These are phyloP conservation scores for Ogataea methylovora DNA, from an alignment of 805 yeast species.

Conservation along the genomic window DNA sequence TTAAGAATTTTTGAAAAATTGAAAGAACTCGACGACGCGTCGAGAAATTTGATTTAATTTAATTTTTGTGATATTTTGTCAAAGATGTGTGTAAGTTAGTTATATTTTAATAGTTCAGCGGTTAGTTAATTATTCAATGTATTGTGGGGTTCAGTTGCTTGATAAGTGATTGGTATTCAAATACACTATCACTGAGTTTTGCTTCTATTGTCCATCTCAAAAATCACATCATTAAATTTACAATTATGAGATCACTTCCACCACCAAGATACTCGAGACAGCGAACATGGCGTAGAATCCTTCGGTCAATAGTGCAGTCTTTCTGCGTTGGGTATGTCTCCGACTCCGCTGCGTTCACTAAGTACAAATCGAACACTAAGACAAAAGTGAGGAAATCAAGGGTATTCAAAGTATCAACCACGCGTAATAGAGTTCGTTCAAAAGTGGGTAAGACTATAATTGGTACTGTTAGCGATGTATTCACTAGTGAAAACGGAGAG, in stretches of 20 bases:
- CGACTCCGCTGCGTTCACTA: slow-evolving; percentile 14
- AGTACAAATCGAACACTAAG: slow-evolving; percentile 10
- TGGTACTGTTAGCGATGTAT: background rate
- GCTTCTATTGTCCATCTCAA: background rate
- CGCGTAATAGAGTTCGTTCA: slow-evolving; percentile 7
- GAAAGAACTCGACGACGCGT: too few species aligned
- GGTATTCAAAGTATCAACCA: slow-evolving; percentile 22
- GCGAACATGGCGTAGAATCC: slow-evolving; percentile 24
- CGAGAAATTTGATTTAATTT: too few species aligned
- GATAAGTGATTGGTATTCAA: too few species aligned
- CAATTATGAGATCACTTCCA: slow-evolving; percentile 29
- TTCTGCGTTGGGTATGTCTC: slow-evolving; percentile 27
- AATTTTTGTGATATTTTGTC: too few species aligned
- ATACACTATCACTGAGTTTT: background rate
- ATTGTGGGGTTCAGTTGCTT: too few species aligned
- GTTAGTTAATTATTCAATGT: too few species aligned
- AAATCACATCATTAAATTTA: too few species aligned
- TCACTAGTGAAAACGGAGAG: too few species aligned
- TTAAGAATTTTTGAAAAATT: too few species aligned
- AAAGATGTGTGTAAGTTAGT: too few species aligned
- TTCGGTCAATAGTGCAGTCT: slow-evolving; percentile 22
- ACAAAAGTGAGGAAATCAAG: slow-evolving; percentile 25
- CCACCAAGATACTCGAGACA: slow-evolving; percentile 28
- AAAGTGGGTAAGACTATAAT: background rate
- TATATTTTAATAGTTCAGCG: too few species aligned